Evolutionary conservation across 495 filamentous ascomycete genomes (phyloP).

Genomic region (Letharia columbiana): DNA sequence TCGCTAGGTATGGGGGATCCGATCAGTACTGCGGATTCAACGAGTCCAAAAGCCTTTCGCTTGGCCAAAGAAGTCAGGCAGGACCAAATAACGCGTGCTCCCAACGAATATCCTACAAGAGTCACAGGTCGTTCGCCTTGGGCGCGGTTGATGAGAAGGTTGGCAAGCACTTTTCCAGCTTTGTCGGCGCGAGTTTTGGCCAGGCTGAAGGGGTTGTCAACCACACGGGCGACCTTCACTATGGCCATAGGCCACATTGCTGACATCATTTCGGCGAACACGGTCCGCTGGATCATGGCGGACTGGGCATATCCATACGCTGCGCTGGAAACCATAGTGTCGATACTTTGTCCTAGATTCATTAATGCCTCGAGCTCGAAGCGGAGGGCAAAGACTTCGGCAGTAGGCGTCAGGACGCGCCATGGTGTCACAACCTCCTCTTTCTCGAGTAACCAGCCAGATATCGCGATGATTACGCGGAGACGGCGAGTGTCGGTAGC

Average conservation of each 20-base stretch:
- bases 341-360: conserved; percentile 68
- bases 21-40: conserved; percentile 79
- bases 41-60: conserved; percentile 70
- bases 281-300: conserved; percentile 67
- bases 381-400: conserved; percentile 74
- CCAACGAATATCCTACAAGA: conserved; percentile 83
- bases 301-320: conserved; percentile 71
- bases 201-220: conserved; percentile 86
- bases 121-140: conserved; percentile 87
- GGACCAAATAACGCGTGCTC: conserved; percentile 76
- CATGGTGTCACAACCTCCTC: conserved; percentile 67
- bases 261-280: conserved; percentile 64
- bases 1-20: conserved; percentile 71
- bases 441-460: conserved; percentile 68
- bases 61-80: conserved; percentile 71
- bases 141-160: conserved; percentile 76
- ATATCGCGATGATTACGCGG: conserved; percentile 72
- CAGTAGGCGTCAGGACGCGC: conserved; percentile 57
- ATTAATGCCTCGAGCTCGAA: conserved; percentile 74
- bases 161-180: conserved; percentile 74
- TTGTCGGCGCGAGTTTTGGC: conserved; percentile 80
- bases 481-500: conserved; percentile 52
- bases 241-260: conserved; percentile 70
- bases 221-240: conserved; percentile 67
- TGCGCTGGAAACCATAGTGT: conserved; percentile 61